Evolutionary conservation across 768 basidiomycete genomes (phyloP).

Genomic region (Boletus fagicola): DNA sequence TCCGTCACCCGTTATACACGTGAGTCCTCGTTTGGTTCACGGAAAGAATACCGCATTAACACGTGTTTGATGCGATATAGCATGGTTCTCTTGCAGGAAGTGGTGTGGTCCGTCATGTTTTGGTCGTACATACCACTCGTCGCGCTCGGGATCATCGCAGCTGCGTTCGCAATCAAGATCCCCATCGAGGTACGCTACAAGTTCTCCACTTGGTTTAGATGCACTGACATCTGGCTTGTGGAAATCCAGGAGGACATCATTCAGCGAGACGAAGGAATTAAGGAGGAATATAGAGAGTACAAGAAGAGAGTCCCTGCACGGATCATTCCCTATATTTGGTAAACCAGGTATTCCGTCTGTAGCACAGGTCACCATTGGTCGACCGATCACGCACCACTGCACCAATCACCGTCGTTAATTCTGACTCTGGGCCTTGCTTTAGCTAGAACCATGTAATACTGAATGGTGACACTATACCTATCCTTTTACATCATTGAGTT

Average conservation of each 20-base stretch:
- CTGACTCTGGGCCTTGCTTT: no score
- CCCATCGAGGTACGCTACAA: constrained; percentile 25
- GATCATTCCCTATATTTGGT: constrained; percentile 26
- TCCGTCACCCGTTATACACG: constrained; percentile 33
- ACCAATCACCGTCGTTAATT: no score
- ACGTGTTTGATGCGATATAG: background rate
- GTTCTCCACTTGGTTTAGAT: background rate
- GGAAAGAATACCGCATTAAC: background rate
- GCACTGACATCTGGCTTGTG: background rate
- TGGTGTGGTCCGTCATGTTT: constrained; percentile 14
- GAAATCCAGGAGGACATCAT: constrained; percentile 24
- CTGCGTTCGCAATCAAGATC: constrained; percentile 23
- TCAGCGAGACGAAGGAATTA: constrained; percentile 15
- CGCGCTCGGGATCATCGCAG: constrained; percentile 9
- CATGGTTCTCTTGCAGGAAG: constrained; percentile 13
- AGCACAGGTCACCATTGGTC: background rate
- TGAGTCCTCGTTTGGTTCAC: constrained; percentile 1
- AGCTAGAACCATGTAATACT: background rate
- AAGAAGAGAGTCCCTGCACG: constrained; percentile 22
- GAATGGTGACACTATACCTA: background rate
- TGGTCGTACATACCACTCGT: constrained; percentile 30
- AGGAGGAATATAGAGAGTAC: constrained; percentile 21
- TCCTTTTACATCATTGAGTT: background rate
- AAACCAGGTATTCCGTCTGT: background rate
- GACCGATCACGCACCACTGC: background rate